These are phyloP conservation scores for Trichoderma endophyticum DNA, from an alignment of 2,329 filamentous ascomycete genomes.

Conservation along the genomic window DNA sequence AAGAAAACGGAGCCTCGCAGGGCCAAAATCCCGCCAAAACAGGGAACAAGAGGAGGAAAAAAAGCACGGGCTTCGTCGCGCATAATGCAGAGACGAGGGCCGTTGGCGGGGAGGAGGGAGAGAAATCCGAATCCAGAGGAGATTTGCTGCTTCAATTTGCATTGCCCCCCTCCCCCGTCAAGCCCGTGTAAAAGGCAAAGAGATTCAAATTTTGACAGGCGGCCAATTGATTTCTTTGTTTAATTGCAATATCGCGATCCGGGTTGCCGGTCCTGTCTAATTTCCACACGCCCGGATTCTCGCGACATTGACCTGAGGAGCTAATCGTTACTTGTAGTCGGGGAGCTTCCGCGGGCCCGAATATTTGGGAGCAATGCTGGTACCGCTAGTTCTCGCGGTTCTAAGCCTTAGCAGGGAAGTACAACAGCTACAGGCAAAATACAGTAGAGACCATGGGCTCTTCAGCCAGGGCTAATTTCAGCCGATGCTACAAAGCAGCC, in stretches of 20 bases:
- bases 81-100: not conserved
- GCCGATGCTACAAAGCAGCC: not conserved
- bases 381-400: not conserved
- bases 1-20: not conserved
- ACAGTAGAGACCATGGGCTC: not conserved
- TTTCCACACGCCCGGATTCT: conserved; percentile 17
- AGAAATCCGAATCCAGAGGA: not conserved
- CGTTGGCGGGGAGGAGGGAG: not conserved
- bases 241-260: conserved; percentile 15
- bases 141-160: not conserved
- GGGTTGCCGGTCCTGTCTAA: conserved; percentile 11
- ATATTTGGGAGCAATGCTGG: not conserved
- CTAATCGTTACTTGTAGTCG: not conserved
- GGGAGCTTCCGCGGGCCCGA: conserved; percentile 17
- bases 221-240: not conserved
- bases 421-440: not conserved
- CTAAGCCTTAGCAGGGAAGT: not conserved
- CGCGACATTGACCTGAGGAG: not conserved
- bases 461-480: not conserved
- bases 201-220: not conserved
- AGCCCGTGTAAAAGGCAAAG: not conserved
- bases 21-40: not conserved
- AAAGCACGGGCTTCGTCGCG: not conserved
- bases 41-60: not conserved
- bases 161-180: not conserved